Percentiles rank a stretch among this genome's conserved stretches.
Evolutionary conservation across 306 rosid species (phyloP).

Genomic region (Cyamopsis tetragonoloba): DNA sequence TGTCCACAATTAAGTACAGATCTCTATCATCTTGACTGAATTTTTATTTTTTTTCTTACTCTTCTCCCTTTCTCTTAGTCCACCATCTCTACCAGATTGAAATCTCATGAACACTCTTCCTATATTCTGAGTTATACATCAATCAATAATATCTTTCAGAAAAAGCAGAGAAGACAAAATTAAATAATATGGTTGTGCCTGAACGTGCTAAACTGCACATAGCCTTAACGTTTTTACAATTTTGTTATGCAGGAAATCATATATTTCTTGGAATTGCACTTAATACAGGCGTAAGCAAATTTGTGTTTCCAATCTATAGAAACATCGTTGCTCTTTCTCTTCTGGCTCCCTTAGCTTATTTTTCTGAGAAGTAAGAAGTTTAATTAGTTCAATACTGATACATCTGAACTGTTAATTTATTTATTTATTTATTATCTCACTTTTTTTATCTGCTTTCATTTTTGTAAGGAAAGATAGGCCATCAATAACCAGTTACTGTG

Average conservation of each 20-base stretch:
- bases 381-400: background rate
- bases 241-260: constrained; percentile 59
- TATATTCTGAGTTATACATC: background rate
- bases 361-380: constrained; percentile 49
- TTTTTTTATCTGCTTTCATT: background rate
- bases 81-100: background rate
- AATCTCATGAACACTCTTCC: background rate
- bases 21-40: background rate
- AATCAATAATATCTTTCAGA: constrained; percentile 9
- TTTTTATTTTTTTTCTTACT: background rate
- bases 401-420: background rate
- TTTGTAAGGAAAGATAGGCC: constrained; percentile 60
- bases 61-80: constrained; percentile 6
- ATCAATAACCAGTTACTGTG: constrained; percentile 24
- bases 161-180: constrained; percentile 1
- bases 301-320: constrained; percentile 59
- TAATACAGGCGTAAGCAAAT: constrained; percentile 53
- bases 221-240: constrained; percentile 39
- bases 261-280: constrained; percentile 52
- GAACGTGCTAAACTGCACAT: constrained; percentile 48
- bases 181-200: constrained; percentile 26
- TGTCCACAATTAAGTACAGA: constrained; percentile 16
- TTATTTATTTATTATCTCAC: constrained; percentile 2
- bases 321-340: constrained; percentile 45
- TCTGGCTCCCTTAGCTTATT: constrained; percentile 48